Evolutionary conservation across 495 filamentous ascomycete species (phyloP).

Genomic region (Astrocystis sublimbata): DNA sequence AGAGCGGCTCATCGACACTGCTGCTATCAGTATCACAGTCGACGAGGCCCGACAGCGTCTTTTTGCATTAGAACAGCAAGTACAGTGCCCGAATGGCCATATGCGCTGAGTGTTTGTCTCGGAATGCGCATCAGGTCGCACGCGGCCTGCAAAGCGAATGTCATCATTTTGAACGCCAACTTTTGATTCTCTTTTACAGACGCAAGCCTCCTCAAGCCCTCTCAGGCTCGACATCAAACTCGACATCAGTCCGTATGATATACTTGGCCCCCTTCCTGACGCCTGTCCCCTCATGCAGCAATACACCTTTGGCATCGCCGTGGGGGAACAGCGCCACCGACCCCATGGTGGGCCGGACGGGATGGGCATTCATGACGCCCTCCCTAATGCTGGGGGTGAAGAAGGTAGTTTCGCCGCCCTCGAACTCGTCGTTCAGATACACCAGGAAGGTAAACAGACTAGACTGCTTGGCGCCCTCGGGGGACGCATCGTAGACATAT

Average conservation of each 20-base stretch:
- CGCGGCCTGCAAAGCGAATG: background rate
- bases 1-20: too few species aligned
- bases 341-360: slow-evolving; percentile 50
- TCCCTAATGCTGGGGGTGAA: slow-evolving; percentile 47
- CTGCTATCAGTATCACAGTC: too few species aligned
- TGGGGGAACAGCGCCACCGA: slow-evolving; percentile 49
- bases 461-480: slow-evolving; percentile 44
- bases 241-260: slow-evolving; percentile 51
- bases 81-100: too few species aligned
- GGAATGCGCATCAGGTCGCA: background rate
- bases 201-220: background rate
- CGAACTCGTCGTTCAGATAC: slow-evolving; percentile 54
- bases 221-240: slow-evolving; percentile 45
- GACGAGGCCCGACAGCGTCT: too few species aligned
- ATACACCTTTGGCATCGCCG: slow-evolving; percentile 43
- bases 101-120: background rate
- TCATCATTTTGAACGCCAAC: background rate
- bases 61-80: too few species aligned
- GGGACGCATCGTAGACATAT: slow-evolving; percentile 50
- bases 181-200: background rate
- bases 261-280: slow-evolving; percentile 49
- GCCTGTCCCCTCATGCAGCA: slow-evolving; percentile 52
- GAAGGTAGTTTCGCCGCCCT: slow-evolving; percentile 53
- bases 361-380: slow-evolving; percentile 49
- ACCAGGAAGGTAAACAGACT: slow-evolving; percentile 53